Evolutionary conservation across 78 protist species (phyloP).

Genomic region (Acrasis kona): DNA sequence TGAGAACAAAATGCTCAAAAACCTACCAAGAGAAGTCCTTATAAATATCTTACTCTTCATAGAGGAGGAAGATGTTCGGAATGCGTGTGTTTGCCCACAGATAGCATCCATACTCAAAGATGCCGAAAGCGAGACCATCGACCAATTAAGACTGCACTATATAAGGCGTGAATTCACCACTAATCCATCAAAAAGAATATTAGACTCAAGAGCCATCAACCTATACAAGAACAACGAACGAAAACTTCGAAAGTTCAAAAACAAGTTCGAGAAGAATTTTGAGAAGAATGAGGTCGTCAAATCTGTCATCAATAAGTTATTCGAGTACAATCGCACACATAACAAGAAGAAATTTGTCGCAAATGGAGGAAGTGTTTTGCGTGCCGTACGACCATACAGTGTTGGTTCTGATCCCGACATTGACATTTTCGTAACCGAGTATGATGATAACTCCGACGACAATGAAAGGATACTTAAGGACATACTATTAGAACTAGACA

Average conservation of each 20-base stretch:
- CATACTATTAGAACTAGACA: background rate
- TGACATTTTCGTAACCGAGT: background rate
- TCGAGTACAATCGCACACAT: background rate
- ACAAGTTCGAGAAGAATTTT: background rate
- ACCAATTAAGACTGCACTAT: background rate
- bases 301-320: background rate
- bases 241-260: background rate
- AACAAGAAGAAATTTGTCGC: background rate
- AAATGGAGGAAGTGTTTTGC: background rate
- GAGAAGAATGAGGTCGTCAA: background rate
- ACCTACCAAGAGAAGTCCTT: too few species aligned
- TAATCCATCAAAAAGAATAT: too few species aligned
- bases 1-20: too few species aligned
- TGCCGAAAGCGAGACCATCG: background rate
- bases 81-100: too few species aligned
- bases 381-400: background rate
- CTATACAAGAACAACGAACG: background rate
- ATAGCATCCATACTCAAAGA: too few species aligned
- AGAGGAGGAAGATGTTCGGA: too few species aligned
- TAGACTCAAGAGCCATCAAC: background rate
- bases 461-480: background rate
- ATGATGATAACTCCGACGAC: background rate
- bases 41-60: too few species aligned
- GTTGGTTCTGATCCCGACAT: background rate
- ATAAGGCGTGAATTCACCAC: background rate